Evolutionary conservation across 352 stramenopile species (phyloP), one percentile per base, ranked within the genome.

Genomic region (Nothophytophthora sp.): DNA sequence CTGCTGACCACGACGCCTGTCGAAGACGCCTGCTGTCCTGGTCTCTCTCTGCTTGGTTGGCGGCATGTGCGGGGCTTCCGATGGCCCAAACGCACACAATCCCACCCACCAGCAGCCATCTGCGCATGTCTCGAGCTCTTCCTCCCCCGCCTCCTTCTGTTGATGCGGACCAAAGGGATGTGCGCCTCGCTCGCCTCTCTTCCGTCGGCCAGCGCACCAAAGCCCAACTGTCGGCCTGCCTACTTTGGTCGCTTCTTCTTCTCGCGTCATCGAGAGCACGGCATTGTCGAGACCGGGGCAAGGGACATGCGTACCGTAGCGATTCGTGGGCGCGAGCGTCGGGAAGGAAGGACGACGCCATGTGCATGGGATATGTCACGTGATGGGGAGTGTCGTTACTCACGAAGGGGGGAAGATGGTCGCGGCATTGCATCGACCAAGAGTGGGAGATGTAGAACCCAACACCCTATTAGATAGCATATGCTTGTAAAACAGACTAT

Each of bases 271-370:
- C 50, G 50, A 55, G 55, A 62, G 29, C 35, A 43, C 50, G 49
- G 43, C 43, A 28, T 27, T 44, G 37, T 49, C 29, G 40, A 38
- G 40, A 37, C 57, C 50, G 55, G 51, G 50, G 15, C 23, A 39
- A 37, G 32, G 55, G 60, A 69, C 60, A 69, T 69, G 47, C 56
- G 34, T 44, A 44, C 43, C 33, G 38, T 49, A 62, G 23, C 41
- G 35, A 53, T 63, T 67, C 34, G 50, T 25, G 57, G 42, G 27
- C 19, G 15, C 29, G 33, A 52, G 41, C n/a, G n/a, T n/a, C n/a
- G n/a, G n/a, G n/a, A n/a, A n/a, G n/a, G n/a, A n/a, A n/a, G n/a
- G n/a, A n/a, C n/a, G n/a, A n/a, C n/a, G n/a, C n/a, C n/a, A n/a
- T n/a, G n/a, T n/a, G n/a, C n/a, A n/a, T n/a, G n/a, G n/a, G n/a